Conservation (phyloP, 169 alveolate species). For the Cryptosporidium muris region DNA sequence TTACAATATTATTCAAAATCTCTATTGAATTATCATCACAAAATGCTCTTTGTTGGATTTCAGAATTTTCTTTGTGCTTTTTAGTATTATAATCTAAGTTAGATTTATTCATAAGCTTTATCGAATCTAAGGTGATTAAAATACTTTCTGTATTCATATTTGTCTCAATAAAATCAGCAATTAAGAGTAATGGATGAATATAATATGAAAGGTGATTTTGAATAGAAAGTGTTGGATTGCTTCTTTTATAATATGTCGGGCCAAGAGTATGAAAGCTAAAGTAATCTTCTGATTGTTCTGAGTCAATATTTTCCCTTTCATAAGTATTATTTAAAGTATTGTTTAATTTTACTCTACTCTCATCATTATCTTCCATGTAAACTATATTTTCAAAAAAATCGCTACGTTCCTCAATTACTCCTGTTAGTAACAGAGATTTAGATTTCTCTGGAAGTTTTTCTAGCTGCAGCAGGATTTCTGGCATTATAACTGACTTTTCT, state of each 20-base stretch:
- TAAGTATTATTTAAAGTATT: not conserved
- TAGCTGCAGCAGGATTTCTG: slow-evolving; percentile 33
- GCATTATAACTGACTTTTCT: not conserved
- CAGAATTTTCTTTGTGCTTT: not conserved
- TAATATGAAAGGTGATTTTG: slow-evolving; percentile 37
- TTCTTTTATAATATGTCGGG: slow-evolving; percentile 57
- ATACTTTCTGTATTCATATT: slow-evolving; percentile 45
- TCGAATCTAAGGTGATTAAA: not conserved
- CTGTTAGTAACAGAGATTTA: slow-evolving; percentile 9
- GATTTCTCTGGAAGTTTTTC: slow-evolving; percentile 24
- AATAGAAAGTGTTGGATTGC: not conserved
- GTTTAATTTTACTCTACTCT: not conserved
- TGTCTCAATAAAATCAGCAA: slow-evolving; percentile 49
- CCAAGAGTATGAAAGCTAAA: slow-evolving; percentile 10
- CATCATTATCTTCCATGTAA: slow-evolving; percentile 20
- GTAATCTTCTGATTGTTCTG: not conserved
- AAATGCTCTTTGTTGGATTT: slow-evolving; percentile 13
- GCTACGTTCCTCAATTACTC: slow-evolving; percentile 8
- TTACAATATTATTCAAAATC: slow-evolving; percentile 12
- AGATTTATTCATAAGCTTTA: slow-evolving; percentile 9
- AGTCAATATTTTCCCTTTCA: slow-evolving; percentile 4
- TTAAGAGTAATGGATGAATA: slow-evolving; percentile 44
- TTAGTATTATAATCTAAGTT: too few species aligned
- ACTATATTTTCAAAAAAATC: slow-evolving; percentile 61
- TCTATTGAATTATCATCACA: slow-evolving; percentile 14